These are phyloP conservation scores for Trypanosoma brucei DNA, from an alignment of 208 protist species.

Conservation along the genomic window DNA sequence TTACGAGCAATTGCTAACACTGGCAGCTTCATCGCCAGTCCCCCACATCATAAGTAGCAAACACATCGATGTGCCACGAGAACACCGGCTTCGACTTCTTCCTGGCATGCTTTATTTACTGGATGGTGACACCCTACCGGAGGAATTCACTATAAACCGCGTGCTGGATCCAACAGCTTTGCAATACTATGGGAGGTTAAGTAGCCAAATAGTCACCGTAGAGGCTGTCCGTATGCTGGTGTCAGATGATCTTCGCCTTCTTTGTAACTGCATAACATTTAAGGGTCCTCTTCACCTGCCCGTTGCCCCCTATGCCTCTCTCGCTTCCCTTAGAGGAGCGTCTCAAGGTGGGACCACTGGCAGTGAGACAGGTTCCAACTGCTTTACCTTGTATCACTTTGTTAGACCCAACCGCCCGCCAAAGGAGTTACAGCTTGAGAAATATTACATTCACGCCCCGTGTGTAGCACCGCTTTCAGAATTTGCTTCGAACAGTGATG, in stretches of 20 bases:
- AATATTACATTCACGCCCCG: slow-evolving; percentile 68
- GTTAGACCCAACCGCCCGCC: slow-evolving; percentile 76
- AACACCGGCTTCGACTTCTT: slow-evolving; percentile 61
- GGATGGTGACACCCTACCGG: slow-evolving; percentile 24
- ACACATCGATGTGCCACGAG: slow-evolving; percentile 39
- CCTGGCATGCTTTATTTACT: slow-evolving; percentile 72
- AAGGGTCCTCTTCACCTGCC: slow-evolving; percentile 21
- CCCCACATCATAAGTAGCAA: slow-evolving; percentile 36
- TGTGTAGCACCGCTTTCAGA: slow-evolving; percentile 15
- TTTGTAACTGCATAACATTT: slow-evolving; percentile 69
- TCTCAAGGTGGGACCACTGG: background rate
- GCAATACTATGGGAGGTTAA: slow-evolving; percentile 82
- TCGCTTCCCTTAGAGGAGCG: slow-evolving; percentile 20
- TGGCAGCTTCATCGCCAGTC: slow-evolving; percentile 50
- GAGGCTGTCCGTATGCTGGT: slow-evolving; percentile 45
- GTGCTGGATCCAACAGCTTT: slow-evolving; percentile 58
- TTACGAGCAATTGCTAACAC: slow-evolving; percentile 73
- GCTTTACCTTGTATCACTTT: slow-evolving; percentile 76
- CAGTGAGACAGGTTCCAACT: background rate
- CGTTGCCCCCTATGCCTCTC: slow-evolving; percentile 30
- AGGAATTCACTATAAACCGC: slow-evolving; percentile 42
- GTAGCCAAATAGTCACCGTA: slow-evolving; percentile 39
- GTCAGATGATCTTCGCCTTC: slow-evolving; percentile 70
- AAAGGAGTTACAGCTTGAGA: slow-evolving; percentile 74
- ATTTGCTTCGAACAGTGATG: slow-evolving; percentile 16